Evolutionary conservation across 2,329 filamentous ascomycete species (phyloP).

Genomic region (Ophiocordyceps camponoti-floridani): DNA sequence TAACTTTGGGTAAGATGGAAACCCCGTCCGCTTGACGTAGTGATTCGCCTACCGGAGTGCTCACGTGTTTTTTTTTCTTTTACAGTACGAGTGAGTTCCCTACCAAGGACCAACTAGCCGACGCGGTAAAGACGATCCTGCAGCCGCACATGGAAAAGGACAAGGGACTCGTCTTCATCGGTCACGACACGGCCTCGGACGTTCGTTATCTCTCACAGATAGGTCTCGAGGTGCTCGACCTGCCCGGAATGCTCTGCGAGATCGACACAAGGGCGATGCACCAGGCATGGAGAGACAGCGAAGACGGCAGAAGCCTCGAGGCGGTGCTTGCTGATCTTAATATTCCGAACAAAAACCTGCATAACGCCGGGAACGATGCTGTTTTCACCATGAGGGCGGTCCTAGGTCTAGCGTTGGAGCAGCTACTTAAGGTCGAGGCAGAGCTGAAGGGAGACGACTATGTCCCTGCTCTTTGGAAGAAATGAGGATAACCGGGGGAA

Average conservation of each 20-base stretch:
- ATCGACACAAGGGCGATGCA: constrained; percentile 62
- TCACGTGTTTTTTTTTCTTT: no score
- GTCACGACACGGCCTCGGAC: constrained; percentile 54
- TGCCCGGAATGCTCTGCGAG: constrained; percentile 37
- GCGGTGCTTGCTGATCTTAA: constrained; percentile 45
- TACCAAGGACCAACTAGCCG: constrained; percentile 12
- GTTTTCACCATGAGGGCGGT: constrained; percentile 61
- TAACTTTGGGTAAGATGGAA: constrained; percentile 50
- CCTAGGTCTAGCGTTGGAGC: constrained; percentile 26
- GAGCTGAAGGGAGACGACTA: constrained; percentile 4
- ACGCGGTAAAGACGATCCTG: constrained; percentile 19
- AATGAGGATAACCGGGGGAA: not conserved
- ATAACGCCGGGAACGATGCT: constrained; percentile 81
- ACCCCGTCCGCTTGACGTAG: not conserved
- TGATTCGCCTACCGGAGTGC: no score
- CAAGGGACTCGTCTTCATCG: constrained; percentile 54
- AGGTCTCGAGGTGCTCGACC: constrained; percentile 40
- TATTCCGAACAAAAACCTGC: constrained; percentile 46
- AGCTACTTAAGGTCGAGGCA: constrained; percentile 6
- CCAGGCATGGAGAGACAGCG: constrained; percentile 38
- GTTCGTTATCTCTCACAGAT: constrained; percentile 46
- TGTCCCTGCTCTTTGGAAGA: constrained; percentile 1
- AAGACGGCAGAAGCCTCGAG: constrained; percentile 36
- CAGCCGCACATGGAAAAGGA: constrained; percentile 10
- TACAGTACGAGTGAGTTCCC: constrained; percentile 26